Evolutionary conservation across 345 rosid species (phyloP).

Genomic region (Hibiscus trionum): DNA sequence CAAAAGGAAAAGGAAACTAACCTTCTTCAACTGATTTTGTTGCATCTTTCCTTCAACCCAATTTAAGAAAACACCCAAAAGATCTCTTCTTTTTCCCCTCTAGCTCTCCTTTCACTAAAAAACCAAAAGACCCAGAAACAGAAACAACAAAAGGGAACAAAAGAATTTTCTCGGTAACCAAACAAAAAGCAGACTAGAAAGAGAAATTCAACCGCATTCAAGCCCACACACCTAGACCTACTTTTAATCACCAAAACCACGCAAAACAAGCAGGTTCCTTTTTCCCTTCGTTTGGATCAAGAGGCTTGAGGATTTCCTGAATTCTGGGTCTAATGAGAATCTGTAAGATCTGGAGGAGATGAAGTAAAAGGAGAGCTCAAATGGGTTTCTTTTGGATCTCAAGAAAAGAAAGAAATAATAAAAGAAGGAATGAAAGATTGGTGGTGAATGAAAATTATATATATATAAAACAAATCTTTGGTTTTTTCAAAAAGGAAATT

Average conservation of each 20-base stretch:
- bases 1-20: neutral
- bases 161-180: neutral
- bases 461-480: neutral
- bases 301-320: neutral
- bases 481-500: too few relatives aligned
- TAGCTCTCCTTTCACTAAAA: neutral
- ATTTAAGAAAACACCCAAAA: neutral
- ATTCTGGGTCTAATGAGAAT: slow-evolving; percentile 4
- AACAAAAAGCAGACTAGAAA: neutral
- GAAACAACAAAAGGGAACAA: neutral
- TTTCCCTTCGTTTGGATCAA: neutral
- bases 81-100: neutral
- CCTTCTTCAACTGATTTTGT: slow-evolving; percentile 3
- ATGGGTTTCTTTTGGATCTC: slow-evolving; percentile 1
- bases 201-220: neutral
- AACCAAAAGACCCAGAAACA: slow-evolving; percentile 6
- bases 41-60: slow-evolving; percentile 2
- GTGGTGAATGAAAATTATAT: neutral
- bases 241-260: neutral
- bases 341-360: slow-evolving; percentile 4
- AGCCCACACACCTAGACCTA: neutral
- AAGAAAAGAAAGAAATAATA: neutral
- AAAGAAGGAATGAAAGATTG: neutral
- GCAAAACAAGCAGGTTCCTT: neutral
- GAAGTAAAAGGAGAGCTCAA: slow-evolving; percentile 5